phyloP scores from a whole-genome alignment of 352 stramenopile species.

The Globisporangium abappressorium region DNA sequence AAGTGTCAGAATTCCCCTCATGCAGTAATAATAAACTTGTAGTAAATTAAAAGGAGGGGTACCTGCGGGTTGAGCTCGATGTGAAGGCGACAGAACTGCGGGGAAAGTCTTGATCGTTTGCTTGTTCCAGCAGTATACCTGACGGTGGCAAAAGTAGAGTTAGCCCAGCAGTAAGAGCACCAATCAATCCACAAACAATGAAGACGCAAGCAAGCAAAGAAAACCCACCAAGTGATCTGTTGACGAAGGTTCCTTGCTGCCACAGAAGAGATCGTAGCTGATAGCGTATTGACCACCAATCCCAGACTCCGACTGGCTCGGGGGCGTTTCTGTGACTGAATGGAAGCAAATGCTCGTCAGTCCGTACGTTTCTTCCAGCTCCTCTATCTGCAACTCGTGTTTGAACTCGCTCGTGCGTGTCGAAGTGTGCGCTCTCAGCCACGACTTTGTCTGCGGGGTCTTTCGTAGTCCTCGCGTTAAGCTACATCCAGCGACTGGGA shows the following conservation, averaged over 20 bases:
- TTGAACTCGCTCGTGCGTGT: neutral
- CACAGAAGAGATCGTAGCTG: conserved; percentile 29
- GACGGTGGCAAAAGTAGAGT: neutral
- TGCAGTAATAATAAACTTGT: neutral
- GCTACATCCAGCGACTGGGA: conserved; percentile 13
- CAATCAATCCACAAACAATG: neutral
- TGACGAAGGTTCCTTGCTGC: conserved; percentile 7
- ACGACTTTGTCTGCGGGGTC: conserved; percentile 4
- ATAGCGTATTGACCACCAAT: neutral
- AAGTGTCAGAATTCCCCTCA: neutral
- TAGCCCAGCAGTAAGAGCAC: neutral
- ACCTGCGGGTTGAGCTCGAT: conserved; percentile 19
- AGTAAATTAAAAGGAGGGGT: neutral
- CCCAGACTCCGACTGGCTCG: neutral
- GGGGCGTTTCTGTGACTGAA: conserved; percentile 8
- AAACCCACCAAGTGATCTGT: conserved; percentile 26
- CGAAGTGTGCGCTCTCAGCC: neutral
- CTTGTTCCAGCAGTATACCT: conserved; percentile 53
- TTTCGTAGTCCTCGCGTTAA: neutral
- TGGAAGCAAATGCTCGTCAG: conserved; percentile 27
- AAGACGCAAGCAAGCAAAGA: neutral
- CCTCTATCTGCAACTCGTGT: conserved; percentile 16
- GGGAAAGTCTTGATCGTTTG: conserved; percentile 12
- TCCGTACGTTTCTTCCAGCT: conserved; percentile 11
- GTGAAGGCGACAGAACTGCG: conserved; percentile 23